Evolutionary conservation across 805 yeast species (phyloP), one percentile per base, ranked within the genome.

Genomic region (Kluyveromyces starmeri): DNA sequence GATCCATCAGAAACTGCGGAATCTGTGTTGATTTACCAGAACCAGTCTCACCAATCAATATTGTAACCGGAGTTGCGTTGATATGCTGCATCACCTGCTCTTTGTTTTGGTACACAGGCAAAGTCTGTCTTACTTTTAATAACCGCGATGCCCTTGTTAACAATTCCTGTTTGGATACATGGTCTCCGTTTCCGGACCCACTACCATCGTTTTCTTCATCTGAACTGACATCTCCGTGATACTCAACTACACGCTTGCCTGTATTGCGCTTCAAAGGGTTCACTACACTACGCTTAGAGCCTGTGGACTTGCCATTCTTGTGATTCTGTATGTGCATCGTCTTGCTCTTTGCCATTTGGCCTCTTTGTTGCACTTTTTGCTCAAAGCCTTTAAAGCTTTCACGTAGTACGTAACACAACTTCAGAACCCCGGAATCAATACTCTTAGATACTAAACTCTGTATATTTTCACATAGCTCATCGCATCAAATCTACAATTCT

Each of bases 21-120:
- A 89, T 78, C 62, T 89, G 98, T 0, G 98, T 89, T 3, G 97
- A 88, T 54, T 89, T 89, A 65, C 97, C 97, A 6, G 95, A 84
- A 59, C 98, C 98, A 0, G 98, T 89, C 53, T 89, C 97, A 59
- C 97, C 97, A 52, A 92, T 82, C 13, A 89, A 67, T 1, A 89
- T 75, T 0, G 88, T 75, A 4, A 86, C 94, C 42, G 71, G 77
- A 47, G 78, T 71, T 8, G 60, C 40, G 3, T 59, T 38, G 2
- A 89, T 51, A 41, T 75, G 71, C 7, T 68, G 60, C 40, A 82
- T 52, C 12, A 89, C 70, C 35, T 73, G 69, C 28, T 73, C 76
- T 46, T 74, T 74, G 41, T 83, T 83, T 44, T 71, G 75, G 57
- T 68, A 85, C 18, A 88, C 83, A 0, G 96, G 96, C 28, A 88